phyloP scores from a whole-genome alignment of 129 eudicot genomes.

The Kitagawia praeruptora region DNA sequence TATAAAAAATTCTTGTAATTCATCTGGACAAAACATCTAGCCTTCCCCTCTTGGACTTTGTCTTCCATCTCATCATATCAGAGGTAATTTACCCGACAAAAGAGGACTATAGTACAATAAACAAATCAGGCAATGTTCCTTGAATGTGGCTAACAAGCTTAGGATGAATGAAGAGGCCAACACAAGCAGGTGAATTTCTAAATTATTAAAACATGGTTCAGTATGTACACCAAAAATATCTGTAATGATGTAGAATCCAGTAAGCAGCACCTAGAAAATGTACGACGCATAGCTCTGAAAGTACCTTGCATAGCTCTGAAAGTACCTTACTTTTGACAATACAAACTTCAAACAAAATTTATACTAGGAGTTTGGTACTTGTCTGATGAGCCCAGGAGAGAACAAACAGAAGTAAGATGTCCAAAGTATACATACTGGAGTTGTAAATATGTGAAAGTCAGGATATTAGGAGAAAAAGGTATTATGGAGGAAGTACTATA shows the following conservation, averaged over 20 bases:
- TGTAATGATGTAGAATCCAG: background rate
- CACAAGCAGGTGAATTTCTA: background rate
- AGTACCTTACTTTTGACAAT: background rate
- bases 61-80: background rate
- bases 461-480: background rate
- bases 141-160: background rate
- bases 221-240: background rate
- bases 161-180: background rate
- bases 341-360: background rate
- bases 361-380: background rate
- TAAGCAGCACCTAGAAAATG: background rate
- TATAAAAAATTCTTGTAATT: background rate
- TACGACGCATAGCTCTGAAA: no score
- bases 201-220: background rate
- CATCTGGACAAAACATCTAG: background rate
- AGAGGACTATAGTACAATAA: background rate
- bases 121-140: background rate
- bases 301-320: background rate
- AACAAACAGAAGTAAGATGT: background rate
- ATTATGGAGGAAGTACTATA: constrained; percentile 34
- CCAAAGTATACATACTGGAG: background rate
- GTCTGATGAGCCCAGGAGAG: background rate
- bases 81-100: background rate
- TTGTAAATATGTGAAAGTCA: background rate
- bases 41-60: background rate